Evolutionary conservation across 1,139 yeast genomes (phyloP).

Genomic region (Diutina sp.): DNA sequence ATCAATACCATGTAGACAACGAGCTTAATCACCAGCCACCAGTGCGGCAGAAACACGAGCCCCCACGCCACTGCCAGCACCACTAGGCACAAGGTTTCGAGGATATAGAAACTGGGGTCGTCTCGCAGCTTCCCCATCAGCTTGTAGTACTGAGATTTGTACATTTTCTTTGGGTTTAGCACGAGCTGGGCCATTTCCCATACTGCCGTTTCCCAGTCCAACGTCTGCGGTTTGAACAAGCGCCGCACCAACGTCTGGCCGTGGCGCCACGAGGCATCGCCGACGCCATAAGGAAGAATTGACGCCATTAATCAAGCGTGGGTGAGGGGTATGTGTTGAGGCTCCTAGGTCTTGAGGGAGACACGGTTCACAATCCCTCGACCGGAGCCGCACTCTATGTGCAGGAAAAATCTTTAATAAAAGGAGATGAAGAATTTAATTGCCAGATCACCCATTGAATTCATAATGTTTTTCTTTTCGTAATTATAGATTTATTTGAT

Average conservation of each 20-base stretch:
- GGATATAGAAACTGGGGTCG: slow-evolving; percentile 67
- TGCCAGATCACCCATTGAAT: neutral
- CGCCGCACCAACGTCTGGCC: slow-evolving; percentile 13
- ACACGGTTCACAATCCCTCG: neutral
- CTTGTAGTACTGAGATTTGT: slow-evolving; percentile 62
- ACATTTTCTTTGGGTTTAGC: slow-evolving; percentile 68
- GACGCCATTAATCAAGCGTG: neutral
- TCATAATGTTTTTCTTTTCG: no score
- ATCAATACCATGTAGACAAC: slow-evolving; percentile 57
- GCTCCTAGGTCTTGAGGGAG: neutral
- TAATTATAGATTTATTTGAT: no score
- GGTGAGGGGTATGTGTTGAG: no score
- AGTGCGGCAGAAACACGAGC: slow-evolving; percentile 56
- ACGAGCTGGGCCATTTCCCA: slow-evolving; percentile 80
- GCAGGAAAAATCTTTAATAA: neutral
- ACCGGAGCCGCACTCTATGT: neutral
- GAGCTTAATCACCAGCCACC: slow-evolving; percentile 32
- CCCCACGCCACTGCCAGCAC: slow-evolving; percentile 76
- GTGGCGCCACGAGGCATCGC: neutral
- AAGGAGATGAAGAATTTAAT: no score
- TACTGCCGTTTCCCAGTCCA: slow-evolving; percentile 84
- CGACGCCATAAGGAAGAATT: neutral
- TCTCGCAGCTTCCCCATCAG: slow-evolving; percentile 51
- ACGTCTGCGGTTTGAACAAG: slow-evolving; percentile 61
- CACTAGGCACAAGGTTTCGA: slow-evolving; percentile 50